Evolutionary conservation across 495 filamentous ascomycete species (phyloP), one percentile per base, ranked within the genome.

Genomic region (Jackrogersella minutella): DNA sequence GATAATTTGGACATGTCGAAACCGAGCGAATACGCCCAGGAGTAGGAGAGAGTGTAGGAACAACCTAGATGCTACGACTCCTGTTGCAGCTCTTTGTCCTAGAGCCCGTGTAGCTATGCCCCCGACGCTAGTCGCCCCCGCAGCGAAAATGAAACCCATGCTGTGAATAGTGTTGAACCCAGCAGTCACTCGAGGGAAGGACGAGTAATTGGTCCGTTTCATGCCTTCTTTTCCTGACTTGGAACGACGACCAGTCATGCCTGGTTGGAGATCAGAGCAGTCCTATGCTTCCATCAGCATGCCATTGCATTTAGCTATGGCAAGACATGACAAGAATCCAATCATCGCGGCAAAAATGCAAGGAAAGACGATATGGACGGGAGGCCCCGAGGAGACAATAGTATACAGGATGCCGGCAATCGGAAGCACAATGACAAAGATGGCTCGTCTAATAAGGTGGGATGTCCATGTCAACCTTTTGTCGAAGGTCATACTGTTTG

Each of bases 261-360:
- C 73, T 9, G 81, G 76, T 39, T 77, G 87, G 0, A 91, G 81
- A 67, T 93, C 91, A 17, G 88, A 91, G 5, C 87, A 89, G 73
- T 93, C 90, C 71, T 86, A 93, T 16, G 87, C 87, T 69, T 93
- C 90, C 91, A 92, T 93, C 75, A 93, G 81, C 50, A 93, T 77
- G 3, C 90, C 87, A 60, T 88, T 82, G 74, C 89, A 91, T 74
- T 93, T 91, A 8, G 90, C 85, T 39, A 93, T 87, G 26, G 88
- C 90, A 19, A 93, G 83, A 37, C 86, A 87, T 2, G 86, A 88
- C 11, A 90, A 79, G 62, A 90, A 89, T 10, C 87, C 88, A 14
- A 92, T 84, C 19, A 87, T 64, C 2, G 84, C 86, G 11, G 88
- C 89, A 60, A 92, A 86, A 26, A 89, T 50, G n/a, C 84, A 85